phyloP scores from a whole-genome alignment of 2,329 filamentous ascomycete genomes.

The Sporothrix inflata region DNA sequence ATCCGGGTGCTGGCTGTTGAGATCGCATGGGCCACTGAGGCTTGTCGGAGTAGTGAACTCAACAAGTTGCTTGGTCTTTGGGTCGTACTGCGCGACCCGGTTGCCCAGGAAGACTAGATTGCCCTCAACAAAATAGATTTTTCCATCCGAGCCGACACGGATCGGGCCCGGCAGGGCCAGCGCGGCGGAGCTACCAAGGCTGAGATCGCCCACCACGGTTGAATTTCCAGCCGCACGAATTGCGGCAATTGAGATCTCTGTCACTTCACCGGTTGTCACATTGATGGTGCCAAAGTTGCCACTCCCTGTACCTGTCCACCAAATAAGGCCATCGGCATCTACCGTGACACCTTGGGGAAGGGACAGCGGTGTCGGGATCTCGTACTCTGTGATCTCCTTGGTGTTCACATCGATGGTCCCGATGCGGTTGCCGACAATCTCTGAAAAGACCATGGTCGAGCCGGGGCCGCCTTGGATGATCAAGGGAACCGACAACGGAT shows the following conservation, averaged over 20 bases:
- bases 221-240: background rate
- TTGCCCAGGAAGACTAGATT: slow-evolving; percentile 13
- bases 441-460: background rate
- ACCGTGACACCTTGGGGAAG: background rate
- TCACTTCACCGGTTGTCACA: background rate
- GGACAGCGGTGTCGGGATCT: background rate
- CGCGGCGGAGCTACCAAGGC: background rate
- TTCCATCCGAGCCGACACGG: background rate
- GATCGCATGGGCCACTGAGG: slow-evolving; percentile 1
- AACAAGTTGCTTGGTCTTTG: background rate
- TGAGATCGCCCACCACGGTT: background rate
- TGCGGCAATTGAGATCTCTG: background rate
- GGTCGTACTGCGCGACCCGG: slow-evolving; percentile 14
- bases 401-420: background rate
- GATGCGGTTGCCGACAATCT: slow-evolving; percentile 3
- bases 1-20: slow-evolving; percentile 10
- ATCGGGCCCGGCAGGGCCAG: background rate
- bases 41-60: slow-evolving; percentile 8
- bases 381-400: background rate
- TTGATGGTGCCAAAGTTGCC: background rate
- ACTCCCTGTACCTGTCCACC: background rate
- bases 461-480: background rate
- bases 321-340: background rate
- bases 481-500: background rate
- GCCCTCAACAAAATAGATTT: slow-evolving; percentile 13